These are phyloP conservation scores for Globisporangium takayamanum DNA, from an alignment of 352 stramenopile species.

Conservation along the genomic window DNA sequence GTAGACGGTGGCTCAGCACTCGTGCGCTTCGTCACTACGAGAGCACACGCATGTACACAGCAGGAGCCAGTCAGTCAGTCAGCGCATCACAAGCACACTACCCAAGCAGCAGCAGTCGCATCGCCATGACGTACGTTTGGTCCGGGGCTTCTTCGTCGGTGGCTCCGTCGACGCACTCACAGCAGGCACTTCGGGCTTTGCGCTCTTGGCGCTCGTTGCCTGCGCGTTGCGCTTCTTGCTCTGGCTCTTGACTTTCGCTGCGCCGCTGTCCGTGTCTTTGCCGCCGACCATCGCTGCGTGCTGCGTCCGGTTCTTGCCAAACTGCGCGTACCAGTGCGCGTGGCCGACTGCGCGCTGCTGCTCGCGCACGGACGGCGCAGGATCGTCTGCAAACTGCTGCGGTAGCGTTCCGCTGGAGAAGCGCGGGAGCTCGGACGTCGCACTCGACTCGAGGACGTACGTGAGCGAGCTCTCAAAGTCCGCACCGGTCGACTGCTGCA, in stretches of 20 bases:
- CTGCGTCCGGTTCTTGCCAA: constrained; percentile 26
- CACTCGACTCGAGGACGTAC: constrained; percentile 32
- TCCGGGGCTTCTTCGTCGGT: not conserved
- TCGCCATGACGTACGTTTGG: not conserved
- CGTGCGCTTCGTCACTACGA: not conserved
- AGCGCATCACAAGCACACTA: too few relatives aligned
- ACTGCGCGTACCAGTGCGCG: constrained; percentile 28
- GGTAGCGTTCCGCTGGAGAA: constrained; percentile 41
- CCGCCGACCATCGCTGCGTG: constrained; percentile 28
- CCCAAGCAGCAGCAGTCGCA: not conserved
- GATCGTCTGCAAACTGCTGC: constrained; percentile 18
- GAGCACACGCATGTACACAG: not conserved
- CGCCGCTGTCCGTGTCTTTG: constrained; percentile 1
- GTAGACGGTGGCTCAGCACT: not conserved
- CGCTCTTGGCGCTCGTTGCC: too few relatives aligned
- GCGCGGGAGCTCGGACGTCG: constrained; percentile 30
- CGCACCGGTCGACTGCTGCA: constrained; percentile 21
- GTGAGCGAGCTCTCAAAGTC: constrained; percentile 39
- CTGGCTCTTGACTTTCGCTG: not conserved
- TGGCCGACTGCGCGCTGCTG: constrained; percentile 24
- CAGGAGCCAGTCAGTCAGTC: not conserved
- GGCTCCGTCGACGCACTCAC: not conserved
- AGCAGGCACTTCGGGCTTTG: not conserved
- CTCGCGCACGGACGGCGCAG: constrained; percentile 21
- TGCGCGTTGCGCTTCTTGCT: constrained; percentile 1